These are phyloP conservation scores for Claviceps fusiformis DNA, from an alignment of 2,329 filamentous ascomycete species.

Conservation along the genomic window DNA sequence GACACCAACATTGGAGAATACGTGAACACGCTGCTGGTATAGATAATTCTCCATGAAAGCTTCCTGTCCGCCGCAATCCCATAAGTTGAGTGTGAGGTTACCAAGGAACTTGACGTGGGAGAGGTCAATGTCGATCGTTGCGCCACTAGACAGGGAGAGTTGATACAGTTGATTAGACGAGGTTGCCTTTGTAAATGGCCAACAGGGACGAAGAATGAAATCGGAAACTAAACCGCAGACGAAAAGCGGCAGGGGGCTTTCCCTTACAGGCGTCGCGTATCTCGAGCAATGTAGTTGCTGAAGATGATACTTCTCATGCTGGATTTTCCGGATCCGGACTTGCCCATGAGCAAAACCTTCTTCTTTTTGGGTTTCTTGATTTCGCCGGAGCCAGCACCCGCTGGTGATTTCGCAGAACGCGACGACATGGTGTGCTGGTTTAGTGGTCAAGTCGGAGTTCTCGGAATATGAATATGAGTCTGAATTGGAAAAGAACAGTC, in stretches of 20 bases:
- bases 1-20: constrained; percentile 92
- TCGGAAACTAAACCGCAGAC: background rate
- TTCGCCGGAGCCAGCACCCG: constrained; percentile 21
- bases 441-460: no score
- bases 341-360: constrained; percentile 83
- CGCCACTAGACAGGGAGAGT: constrained; percentile 39
- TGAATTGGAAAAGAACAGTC: background rate
- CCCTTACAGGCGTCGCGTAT: constrained; percentile 66
- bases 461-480: background rate
- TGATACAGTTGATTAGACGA: background rate
- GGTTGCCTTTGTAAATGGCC: background rate
- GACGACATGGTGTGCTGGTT: constrained; percentile 6
- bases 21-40: constrained; percentile 84
- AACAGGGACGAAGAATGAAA: background rate
- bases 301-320: constrained; percentile 99
- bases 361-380: constrained; percentile 66
- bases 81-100: constrained; percentile 91
- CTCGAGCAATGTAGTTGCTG: constrained; percentile 95
- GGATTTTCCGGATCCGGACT: constrained; percentile 93
- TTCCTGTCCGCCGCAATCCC: constrained; percentile 98
- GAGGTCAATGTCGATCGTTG: constrained; percentile 96
- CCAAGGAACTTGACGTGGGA: constrained; percentile 98
- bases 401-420: background rate
- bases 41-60: constrained; percentile 99
- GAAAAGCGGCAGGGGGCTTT: background rate